Evolutionary conservation across 805 yeast genomes (phyloP).

Genomic region (Zygosaccharomyces bisporus): DNA sequence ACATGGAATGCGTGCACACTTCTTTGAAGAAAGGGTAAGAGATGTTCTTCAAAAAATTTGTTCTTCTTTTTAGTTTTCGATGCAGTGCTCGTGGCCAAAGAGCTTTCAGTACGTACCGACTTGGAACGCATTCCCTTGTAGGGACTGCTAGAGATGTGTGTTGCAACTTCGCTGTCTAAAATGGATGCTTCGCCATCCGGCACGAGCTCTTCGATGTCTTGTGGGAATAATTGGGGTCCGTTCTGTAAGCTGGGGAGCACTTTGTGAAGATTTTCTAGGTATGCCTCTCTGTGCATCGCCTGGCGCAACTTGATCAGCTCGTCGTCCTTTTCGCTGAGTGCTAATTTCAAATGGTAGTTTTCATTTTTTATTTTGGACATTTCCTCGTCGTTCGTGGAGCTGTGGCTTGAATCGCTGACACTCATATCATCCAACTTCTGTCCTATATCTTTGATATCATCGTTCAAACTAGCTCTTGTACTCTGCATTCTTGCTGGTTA

Average conservation of each 20-base stretch:
- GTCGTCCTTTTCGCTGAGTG: constrained; percentile 22
- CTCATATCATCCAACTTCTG: constrained; percentile 6
- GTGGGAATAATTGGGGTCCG: neutral
- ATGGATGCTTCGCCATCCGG: constrained; percentile 1
- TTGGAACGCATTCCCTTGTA: constrained; percentile 17
- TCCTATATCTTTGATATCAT: constrained; percentile 10
- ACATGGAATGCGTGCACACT: constrained; percentile 20
- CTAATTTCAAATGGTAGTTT: constrained; percentile 25
- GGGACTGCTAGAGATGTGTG: constrained; percentile 26
- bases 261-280: constrained; percentile 8
- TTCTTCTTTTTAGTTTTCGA: constrained; percentile 18
- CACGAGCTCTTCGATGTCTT: neutral
- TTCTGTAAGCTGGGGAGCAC: constrained; percentile 6
- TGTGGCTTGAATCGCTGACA: constrained; percentile 7
- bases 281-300: constrained; percentile 6
- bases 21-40: constrained; percentile 25
- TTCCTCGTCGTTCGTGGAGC: constrained; percentile 12
- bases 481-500: too few relatives aligned
- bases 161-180: constrained; percentile 12
- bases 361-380: constrained; percentile 21
- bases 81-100: constrained; percentile 23
- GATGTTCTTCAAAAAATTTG: constrained; percentile 17
- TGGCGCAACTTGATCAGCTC: constrained; percentile 16
- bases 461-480: neutral
- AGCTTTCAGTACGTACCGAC: constrained; percentile 19